Conservation (phyloP, 1,139 yeast species). For the Suhomyces anneliseae region DNA sequence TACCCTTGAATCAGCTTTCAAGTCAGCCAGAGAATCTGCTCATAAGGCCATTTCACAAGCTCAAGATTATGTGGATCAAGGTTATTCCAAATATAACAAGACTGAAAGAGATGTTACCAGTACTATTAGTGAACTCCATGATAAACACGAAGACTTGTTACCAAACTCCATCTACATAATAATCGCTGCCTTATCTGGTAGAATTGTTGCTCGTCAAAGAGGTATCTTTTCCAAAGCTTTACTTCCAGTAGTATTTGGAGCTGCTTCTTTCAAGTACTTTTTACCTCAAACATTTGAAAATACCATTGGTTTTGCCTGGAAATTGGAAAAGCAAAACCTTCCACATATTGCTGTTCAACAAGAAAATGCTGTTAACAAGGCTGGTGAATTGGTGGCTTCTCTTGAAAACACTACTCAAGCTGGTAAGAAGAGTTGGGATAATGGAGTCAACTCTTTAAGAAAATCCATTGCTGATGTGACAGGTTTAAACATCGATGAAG, state of each 20-base stretch:
- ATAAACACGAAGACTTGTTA: slow-evolving; percentile 68
- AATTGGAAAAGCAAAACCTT: slow-evolving; percentile 60
- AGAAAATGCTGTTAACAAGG: slow-evolving; percentile 42
- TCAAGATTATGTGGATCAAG: slow-evolving; percentile 28
- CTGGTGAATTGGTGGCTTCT: slow-evolving; percentile 46
- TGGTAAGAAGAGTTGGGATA: slow-evolving; percentile 40
- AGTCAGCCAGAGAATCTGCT: slow-evolving; percentile 42
- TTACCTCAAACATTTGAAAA: slow-evolving; percentile 77
- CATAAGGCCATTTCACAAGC: slow-evolving; percentile 16
- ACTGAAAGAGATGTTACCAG: slow-evolving; percentile 67
- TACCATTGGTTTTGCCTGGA: slow-evolving; percentile 62
- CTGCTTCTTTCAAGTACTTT: slow-evolving; percentile 68
- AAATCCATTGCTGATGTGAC: slow-evolving; percentile 57
- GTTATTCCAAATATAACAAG: slow-evolving; percentile 52
- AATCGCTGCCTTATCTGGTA: slow-evolving; percentile 79
- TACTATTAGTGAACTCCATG: slow-evolving; percentile 69
- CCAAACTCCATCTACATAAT: slow-evolving; percentile 74
- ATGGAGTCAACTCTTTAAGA: slow-evolving; percentile 45
- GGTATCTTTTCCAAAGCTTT: slow-evolving; percentile 56
- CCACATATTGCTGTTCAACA: slow-evolving; percentile 74
- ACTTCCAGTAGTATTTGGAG: slow-evolving; percentile 67
- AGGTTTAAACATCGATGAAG: slow-evolving; percentile 68
- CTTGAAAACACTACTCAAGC: slow-evolving; percentile 40
- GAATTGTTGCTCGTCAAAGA: slow-evolving; percentile 74
- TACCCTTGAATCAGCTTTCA: slow-evolving; percentile 49